Percentiles rank a stretch among this genome's conserved stretches.
Evolutionary conservation across 306 rosid species (phyloP).

Genomic region (Cucumis sativus): DNA sequence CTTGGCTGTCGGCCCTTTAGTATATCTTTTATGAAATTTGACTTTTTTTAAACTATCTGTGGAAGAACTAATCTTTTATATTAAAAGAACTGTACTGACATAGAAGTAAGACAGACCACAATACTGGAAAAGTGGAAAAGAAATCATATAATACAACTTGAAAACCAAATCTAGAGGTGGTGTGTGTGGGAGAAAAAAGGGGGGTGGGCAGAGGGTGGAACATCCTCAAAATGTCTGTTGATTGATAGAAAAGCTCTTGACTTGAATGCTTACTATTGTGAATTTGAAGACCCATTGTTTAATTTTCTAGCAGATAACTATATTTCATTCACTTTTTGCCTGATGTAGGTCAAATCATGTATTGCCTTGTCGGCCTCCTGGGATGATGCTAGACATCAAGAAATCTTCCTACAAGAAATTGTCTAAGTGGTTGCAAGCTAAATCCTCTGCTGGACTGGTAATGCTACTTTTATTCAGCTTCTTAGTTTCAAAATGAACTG

Average conservation of each 20-base stretch:
- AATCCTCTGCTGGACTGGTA: conserved; percentile 72
- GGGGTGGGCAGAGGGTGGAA: not conserved
- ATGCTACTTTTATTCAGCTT: conserved; percentile 3
- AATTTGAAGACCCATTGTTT: not conserved
- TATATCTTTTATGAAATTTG: not conserved
- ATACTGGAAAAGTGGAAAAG: not conserved
- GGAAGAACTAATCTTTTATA: not conserved
- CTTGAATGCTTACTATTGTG: not conserved
- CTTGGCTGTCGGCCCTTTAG: not conserved
- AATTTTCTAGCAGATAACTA: not conserved
- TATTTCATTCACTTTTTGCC: conserved; percentile 1
- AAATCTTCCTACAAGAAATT: conserved; percentile 84
- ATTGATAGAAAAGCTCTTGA: not conserved
- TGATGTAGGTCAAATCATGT: conserved; percentile 71
- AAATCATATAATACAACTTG: not conserved
- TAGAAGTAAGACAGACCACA: not conserved
- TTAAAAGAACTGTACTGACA: not conserved
- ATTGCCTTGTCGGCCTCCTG: conserved; percentile 77
- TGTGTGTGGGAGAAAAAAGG: too few species aligned
- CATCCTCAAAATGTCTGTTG: not conserved
- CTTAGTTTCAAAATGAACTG: not conserved
- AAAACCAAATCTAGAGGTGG: not conserved
- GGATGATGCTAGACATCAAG: conserved; percentile 75
- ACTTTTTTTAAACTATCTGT: not conserved
- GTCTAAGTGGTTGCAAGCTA: conserved; percentile 84